Percentiles rank a stretch among this genome's conserved stretches.
Evolutionary conservation across 441 rosid genomes (phyloP).

Genomic region (Erodium texanum): DNA sequence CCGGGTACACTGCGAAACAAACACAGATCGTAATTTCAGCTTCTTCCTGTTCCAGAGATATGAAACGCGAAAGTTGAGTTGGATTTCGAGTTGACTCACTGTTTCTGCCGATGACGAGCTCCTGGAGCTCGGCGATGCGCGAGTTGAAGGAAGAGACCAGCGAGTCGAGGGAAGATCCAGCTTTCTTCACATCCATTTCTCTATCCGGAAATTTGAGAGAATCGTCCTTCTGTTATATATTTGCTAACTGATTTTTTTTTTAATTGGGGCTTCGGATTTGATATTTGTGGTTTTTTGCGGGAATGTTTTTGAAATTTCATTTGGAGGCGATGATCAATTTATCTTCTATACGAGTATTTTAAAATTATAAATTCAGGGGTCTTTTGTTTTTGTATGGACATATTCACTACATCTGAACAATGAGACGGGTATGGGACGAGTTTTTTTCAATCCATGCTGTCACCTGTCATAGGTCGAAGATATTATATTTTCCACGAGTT

Average conservation of each 20-base stretch:
- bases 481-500: no score
- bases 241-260: neutral
- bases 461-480: no score
- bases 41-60: neutral
- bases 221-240: constrained; percentile 2
- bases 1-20: constrained; percentile 55
- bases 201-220: neutral
- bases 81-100: constrained; percentile 40
- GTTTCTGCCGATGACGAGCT: constrained; percentile 83
- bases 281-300: no score
- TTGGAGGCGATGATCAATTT: no score
- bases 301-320: no score
- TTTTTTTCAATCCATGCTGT: no score
- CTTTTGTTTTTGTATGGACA: no score
- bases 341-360: no score
- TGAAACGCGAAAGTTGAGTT: neutral
- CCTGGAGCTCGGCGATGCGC: constrained; percentile 67
- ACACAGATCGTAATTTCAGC: neutral
- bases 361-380: no score
- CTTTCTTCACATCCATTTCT: constrained; percentile 50
- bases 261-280: neutral
- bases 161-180: constrained; percentile 60
- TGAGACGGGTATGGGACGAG: no score
- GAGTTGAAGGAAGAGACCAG: constrained; percentile 54
- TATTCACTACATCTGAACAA: no score